These are phyloP conservation scores for Gonium pectorale DNA, from an alignment of 139 green algal species.

Conservation along the genomic window DNA sequence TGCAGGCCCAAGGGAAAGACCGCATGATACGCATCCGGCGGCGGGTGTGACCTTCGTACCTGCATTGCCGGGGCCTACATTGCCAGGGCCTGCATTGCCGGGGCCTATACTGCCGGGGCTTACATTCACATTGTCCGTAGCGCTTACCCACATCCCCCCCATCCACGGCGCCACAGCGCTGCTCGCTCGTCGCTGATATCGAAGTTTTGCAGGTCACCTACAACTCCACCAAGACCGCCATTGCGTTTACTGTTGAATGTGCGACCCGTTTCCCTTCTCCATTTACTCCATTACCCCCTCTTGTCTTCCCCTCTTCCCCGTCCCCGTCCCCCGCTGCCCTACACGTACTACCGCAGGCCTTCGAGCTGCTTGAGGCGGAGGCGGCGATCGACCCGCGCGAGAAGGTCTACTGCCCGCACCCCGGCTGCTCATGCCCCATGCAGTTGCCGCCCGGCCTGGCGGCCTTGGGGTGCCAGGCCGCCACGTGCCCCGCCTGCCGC, in stretches of 20 bases:
- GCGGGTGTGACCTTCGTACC: no score
- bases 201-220: not conserved
- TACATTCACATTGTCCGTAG: no score
- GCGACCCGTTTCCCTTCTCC: not conserved
- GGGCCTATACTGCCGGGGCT: no score
- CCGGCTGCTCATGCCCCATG: not conserved
- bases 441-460: not conserved
- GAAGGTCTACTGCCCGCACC: slow-evolving; percentile 41
- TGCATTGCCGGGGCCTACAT: no score
- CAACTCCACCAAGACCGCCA: not conserved
- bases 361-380: slow-evolving; percentile 44
- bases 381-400: slow-evolving; percentile 30
- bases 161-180: no score
- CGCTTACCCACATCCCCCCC: no score
- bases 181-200: not conserved
- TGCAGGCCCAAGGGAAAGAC: no score
- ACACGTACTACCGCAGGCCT: slow-evolving; percentile 1
- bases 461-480: not conserved
- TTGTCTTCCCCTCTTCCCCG: not conserved
- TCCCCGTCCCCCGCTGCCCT: not conserved
- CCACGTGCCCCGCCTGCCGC: not conserved
- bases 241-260: not conserved
- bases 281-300: not conserved
- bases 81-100: no score
- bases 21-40: no score